Base-by-base conservation (phyloP, 2,329 filamentous ascomycete genomes). In the Cordyceps fumosorosea region DNA sequence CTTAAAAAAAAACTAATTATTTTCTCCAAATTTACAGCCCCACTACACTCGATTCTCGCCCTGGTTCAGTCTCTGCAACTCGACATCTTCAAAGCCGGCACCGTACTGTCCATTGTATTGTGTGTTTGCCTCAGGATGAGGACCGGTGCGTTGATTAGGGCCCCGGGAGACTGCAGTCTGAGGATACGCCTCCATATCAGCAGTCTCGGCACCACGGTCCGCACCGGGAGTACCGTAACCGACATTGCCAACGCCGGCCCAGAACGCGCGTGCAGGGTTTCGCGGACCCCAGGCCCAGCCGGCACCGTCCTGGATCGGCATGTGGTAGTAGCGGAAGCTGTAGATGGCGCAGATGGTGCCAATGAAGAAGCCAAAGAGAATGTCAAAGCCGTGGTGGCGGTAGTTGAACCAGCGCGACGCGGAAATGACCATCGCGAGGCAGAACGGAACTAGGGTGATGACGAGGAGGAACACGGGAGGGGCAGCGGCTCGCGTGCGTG, bases 271-370 rank as follows among this genome's bases (percentile, higher is more conserved):
- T 60, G 87, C 82, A 50, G 80, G 78, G 69, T 84, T 89, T 56
- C 93, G 82, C 0, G 91, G 87, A 3, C 89, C 91, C 93, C 92
- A 96, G 0, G 90, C 86, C 91, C 92, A 96, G 16, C 93, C 93
- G 1, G 88, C 89, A 7, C 91, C 91, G n/a, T 71, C 69, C 24
- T 67, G 69, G 65, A 96, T 86, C 0, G 92, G 91, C 11, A 95
- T 77, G 71, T 97, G 91, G 71, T 96, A 97, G 77, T 88, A 91
- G 26, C 89, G 82, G 78, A 96, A 96, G 3, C 87, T 84, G 67
- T 93, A 86, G 72, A 87, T 87, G 22, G 90, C 84, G 44, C 84
- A 84, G 51, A 86, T 75, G 16, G 88, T 81, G 10, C 93, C 93
- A 65, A 97, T 89, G 14, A 89, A 66, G 61, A 88, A 89, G n/a